Evolutionary conservation across 257 asterid genomes (phyloP).

Genomic region (Verbascum thapsus): DNA sequence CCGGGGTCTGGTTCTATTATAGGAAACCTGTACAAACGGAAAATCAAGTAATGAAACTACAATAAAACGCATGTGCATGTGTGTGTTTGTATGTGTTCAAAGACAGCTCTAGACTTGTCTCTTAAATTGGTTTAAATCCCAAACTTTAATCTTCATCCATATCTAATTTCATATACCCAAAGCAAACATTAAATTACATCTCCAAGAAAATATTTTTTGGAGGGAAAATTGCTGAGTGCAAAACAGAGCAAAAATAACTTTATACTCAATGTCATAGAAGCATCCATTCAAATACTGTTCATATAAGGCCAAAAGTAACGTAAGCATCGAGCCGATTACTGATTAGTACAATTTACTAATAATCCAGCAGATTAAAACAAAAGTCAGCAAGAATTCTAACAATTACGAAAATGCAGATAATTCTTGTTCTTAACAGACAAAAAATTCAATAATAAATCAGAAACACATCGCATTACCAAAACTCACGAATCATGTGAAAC

Average conservation of each 20-base stretch:
- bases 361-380: not conserved
- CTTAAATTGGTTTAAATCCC: not conserved
- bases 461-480: constrained; percentile 26
- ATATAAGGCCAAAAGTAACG: not conserved
- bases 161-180: not conserved
- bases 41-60: constrained; percentile 3
- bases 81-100: not conserved
- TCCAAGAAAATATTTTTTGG: constrained; percentile 3
- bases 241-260: not conserved
- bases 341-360: too few species aligned
- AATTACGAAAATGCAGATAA: not conserved
- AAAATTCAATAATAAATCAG: not conserved
- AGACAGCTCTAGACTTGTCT: not conserved
- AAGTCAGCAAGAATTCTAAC: constrained; percentile 3
- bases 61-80: too few species aligned
- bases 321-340: not conserved
- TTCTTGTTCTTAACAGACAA: constrained; percentile 1
- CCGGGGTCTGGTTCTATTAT: constrained; percentile 95
- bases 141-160: not conserved
- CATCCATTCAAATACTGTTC: not conserved
- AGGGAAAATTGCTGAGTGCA: not conserved
- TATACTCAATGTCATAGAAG: not conserved
- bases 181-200: not conserved
- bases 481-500: constrained; percentile 21
- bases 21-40: constrained; percentile 68